These are phyloP conservation scores for Maudiozyma saulgeensis DNA, from an alignment of 805 yeast species.

Conservation along the genomic window DNA sequence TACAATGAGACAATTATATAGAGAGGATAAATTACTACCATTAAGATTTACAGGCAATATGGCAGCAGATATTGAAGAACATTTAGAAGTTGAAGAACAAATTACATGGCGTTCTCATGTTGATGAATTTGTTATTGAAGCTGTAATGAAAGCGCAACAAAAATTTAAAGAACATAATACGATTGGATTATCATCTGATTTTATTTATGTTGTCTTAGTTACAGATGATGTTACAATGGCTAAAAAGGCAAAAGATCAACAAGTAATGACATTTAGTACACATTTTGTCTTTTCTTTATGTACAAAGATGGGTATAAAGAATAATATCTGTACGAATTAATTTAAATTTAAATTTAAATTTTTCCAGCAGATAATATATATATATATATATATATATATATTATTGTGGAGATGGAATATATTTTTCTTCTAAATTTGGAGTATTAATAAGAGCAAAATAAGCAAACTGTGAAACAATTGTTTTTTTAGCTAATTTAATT, in stretches of 20 bases:
- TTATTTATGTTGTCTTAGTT: constrained; percentile 51
- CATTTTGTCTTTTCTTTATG: constrained; percentile 28
- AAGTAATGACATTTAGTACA: constrained; percentile 26
- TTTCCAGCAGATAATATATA: not conserved
- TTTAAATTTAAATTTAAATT: no score
- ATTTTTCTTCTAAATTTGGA: constrained; percentile 22
- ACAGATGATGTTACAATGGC: constrained; percentile 72
- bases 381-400: not conserved
- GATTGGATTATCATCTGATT: constrained; percentile 20
- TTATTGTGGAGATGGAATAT: constrained; percentile 25
- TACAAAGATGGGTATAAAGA: constrained; percentile 11
- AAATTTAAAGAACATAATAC: constrained; percentile 3
- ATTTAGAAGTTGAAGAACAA: constrained; percentile 64
- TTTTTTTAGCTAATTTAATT: not conserved
- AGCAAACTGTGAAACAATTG: constrained; percentile 8
- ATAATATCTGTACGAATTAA: constrained; percentile 8
- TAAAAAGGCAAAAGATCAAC: constrained; percentile 38
- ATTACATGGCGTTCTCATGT: constrained; percentile 64
- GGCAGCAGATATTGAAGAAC: constrained; percentile 61
- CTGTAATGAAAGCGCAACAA: constrained; percentile 30
- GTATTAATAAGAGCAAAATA: constrained; percentile 25
- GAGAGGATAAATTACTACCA: constrained; percentile 47
- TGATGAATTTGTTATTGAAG: constrained; percentile 55
- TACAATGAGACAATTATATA: constrained; percentile 55
- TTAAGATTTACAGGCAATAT: constrained; percentile 60